Evolutionary conservation across 2,329 filamentous ascomycete species (phyloP).

Genomic region (Stachybotrys echinatus): DNA sequence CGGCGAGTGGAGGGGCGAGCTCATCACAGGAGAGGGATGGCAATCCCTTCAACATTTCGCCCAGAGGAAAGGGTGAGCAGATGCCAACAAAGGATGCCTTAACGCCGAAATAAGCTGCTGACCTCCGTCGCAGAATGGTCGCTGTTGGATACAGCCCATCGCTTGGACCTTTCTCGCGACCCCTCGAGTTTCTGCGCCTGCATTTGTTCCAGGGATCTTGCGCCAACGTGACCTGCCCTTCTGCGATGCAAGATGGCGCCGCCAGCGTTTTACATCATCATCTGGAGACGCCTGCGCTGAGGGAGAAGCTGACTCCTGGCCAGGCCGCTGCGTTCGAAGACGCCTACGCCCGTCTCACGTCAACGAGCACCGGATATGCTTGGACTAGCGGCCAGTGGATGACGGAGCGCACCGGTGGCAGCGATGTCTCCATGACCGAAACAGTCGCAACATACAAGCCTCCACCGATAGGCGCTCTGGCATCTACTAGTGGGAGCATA

Average conservation of each 20-base stretch:
- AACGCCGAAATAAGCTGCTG: background rate
- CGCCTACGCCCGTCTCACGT: constrained; percentile 48
- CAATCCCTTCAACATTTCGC: constrained; percentile 54
- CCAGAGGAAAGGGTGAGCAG: constrained; percentile 43
- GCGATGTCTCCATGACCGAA: constrained; percentile 64
- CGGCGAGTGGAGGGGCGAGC: constrained; percentile 50
- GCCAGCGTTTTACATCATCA: constrained; percentile 44
- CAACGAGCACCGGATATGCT: constrained; percentile 39
- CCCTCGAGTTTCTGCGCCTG: constrained; percentile 52
- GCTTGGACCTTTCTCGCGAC: constrained; percentile 44
- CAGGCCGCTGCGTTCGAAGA: constrained; percentile 38
- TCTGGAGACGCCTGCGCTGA: constrained; percentile 24
- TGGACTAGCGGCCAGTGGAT: constrained; percentile 78
- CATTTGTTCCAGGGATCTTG: constrained; percentile 57
- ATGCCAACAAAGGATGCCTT: background rate
- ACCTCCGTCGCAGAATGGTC: constrained; percentile 35
- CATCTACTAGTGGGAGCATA: background rate
- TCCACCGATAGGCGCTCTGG: constrained; percentile 4
- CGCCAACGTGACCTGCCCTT: constrained; percentile 59
- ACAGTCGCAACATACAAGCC: constrained; percentile 43
- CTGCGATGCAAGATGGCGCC: constrained; percentile 62
- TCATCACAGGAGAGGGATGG: constrained; percentile 66
- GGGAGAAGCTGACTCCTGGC: constrained; percentile 13
- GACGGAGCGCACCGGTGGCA: constrained; percentile 66
- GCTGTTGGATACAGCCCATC: constrained; percentile 54